Evolutionary conservation across 306 rosid genomes (phyloP), one percentile per base, ranked within the genome.

Genomic region (Aeschynomene evenia): DNA sequence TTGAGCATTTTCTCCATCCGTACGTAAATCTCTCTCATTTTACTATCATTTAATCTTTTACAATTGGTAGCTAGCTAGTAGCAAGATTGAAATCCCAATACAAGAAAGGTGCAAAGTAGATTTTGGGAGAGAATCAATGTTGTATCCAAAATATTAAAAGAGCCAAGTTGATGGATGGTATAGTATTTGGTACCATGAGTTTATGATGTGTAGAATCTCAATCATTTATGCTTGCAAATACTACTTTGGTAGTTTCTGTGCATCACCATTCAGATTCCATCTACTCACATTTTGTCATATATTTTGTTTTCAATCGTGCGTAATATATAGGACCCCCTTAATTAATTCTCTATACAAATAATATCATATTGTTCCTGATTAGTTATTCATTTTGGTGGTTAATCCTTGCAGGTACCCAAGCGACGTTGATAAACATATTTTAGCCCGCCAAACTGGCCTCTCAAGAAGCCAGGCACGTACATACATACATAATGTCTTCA

Each of bases 1-100:
- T 93, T 29, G 98, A 93, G 68, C 98, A 93, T 84, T 93, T 93
- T 82, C 92, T 93, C 78, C 97, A 93, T 72, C 98, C 98, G 98
- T 93, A 88, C n/a, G n/a, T 68, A 9, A 52, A 37, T 16, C 72
- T 59, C 68, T 53, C 21, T 8, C 42, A 12, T n/a, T n/a, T n/a
- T n/a, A n/a, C n/a, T n/a, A n/a, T n/a, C n/a, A n/a, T 33, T 9
- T 33, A 1, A 6, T 7, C 37, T 14, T 20, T 8, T 48, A 28
- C 10, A 0, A 15, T 61, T 72, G 42, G 52, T 24, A 4, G 51
- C 20, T 46, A 19, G 33, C 34, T 72, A 24, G 18, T n/a, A 0
- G 14, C 5, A 6, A 29, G 1, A 28, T 19, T 69, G 7, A 64
- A 64, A 49, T 12, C 71, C 51, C 18, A 31, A 21, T 63, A 20